These are phyloP conservation scores for Hibiscus tridactylites DNA, from an alignment of 345 rosid genomes.

Conservation along the genomic window DNA sequence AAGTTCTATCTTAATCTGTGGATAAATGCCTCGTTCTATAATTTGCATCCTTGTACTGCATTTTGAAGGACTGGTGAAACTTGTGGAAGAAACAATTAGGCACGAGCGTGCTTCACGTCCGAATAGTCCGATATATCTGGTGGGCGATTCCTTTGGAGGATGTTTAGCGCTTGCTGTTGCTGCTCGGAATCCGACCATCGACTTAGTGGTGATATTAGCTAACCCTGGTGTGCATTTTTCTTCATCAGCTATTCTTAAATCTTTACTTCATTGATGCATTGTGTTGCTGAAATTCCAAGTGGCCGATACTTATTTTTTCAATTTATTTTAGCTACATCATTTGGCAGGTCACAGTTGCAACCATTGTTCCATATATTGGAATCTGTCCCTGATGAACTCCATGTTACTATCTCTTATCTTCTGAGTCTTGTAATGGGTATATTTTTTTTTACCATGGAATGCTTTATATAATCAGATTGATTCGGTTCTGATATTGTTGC, in stretches of 20 bases:
- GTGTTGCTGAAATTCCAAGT: conserved; percentile 3
- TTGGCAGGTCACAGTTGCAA: conserved; percentile 68
- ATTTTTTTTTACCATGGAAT: neutral
- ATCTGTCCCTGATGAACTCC: conserved; percentile 60
- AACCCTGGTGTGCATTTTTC: neutral
- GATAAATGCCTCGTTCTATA: neutral
- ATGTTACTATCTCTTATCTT: conserved; percentile 51
- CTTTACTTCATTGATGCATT: neutral
- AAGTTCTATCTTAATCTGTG: neutral
- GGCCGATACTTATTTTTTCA: conserved; percentile 7
- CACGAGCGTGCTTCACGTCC: neutral
- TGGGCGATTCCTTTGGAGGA: neutral
- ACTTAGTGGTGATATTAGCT: neutral
- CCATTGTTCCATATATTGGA: conserved; percentile 58
- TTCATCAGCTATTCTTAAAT: neutral
- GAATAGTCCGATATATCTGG: neutral
- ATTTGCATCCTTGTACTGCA: neutral
- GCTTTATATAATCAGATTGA: neutral
- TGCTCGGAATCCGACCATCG: neutral
- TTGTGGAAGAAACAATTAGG: neutral
- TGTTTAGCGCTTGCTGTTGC: neutral
- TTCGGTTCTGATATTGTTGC: neutral
- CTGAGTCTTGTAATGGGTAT: conserved; percentile 64
- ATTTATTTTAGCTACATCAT: conserved; percentile 64
- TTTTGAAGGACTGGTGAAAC: neutral